phyloP scores from a whole-genome alignment of 768 basidiomycete genomes.

The Albatrellus ellisii region DNA sequence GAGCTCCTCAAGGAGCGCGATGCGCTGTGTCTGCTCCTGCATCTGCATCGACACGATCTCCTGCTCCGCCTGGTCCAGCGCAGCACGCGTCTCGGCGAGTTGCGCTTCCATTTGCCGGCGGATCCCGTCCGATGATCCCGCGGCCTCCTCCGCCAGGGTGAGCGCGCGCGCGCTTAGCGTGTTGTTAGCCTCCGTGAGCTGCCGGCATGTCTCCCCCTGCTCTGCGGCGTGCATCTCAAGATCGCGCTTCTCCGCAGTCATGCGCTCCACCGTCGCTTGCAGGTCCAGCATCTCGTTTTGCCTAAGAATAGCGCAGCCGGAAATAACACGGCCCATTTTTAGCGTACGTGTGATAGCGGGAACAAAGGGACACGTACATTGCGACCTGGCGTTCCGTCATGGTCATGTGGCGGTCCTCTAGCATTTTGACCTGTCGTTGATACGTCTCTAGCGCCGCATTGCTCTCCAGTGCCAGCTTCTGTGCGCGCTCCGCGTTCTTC shows the following conservation, averaged over 20 bases:
- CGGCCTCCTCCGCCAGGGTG: slow-evolving; percentile 56
- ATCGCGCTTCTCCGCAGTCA: slow-evolving; percentile 48
- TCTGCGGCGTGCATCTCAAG: slow-evolving; percentile 57
- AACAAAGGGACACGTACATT: slow-evolving; percentile 31
- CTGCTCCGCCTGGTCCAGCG: slow-evolving; percentile 33
- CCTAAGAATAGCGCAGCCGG: slow-evolving; percentile 23
- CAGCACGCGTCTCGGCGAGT: slow-evolving; percentile 36
- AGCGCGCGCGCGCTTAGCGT: slow-evolving; percentile 60
- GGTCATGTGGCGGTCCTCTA: slow-evolving; percentile 61
- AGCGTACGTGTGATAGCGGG: background rate
- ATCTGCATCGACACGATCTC: slow-evolving; percentile 56
- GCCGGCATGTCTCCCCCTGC: slow-evolving; percentile 59
- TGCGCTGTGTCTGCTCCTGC: slow-evolving; percentile 70
- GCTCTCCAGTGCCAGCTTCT: slow-evolving; percentile 81
- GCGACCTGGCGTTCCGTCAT: slow-evolving; percentile 38
- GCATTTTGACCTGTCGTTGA: slow-evolving; percentile 70
- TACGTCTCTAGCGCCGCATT: slow-evolving; percentile 74
- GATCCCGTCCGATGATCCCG: slow-evolving; percentile 35
- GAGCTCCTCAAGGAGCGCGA: slow-evolving; percentile 80
- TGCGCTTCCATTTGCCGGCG: slow-evolving; percentile 53
- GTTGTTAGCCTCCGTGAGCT: slow-evolving; percentile 72
- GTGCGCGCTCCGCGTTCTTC: slow-evolving; percentile 84
- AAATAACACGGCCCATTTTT: background rate
- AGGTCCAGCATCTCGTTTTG: slow-evolving; percentile 53
- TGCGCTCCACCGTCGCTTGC: slow-evolving; percentile 46